These are phyloP conservation scores for Saccharomycopsis amapae DNA, from an alignment of 805 yeast species.

Conservation along the genomic window DNA sequence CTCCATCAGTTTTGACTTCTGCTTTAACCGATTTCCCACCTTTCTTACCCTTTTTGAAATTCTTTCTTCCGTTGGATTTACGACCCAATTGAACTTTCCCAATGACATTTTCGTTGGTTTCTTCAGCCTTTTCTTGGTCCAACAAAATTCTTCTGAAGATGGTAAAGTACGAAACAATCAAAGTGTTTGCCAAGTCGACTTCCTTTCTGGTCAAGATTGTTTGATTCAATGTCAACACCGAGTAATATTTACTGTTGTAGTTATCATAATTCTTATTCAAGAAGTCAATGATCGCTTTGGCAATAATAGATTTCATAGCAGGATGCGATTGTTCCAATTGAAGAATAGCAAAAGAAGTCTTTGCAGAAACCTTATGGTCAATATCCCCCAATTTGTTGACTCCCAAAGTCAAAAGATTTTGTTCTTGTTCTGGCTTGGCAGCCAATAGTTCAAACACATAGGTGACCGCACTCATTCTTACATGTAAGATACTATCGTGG, in stretches of 20 bases:
- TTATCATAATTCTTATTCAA: constrained; percentile 69
- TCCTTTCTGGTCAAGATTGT: constrained; percentile 79
- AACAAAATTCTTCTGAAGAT: constrained; percentile 77
- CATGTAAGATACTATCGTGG: constrained; percentile 89
- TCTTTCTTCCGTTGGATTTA: constrained; percentile 46
- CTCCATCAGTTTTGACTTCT: constrained; percentile 53
- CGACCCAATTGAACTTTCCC: constrained; percentile 23
- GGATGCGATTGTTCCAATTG: constrained; percentile 88
- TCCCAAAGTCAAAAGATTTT: constrained; percentile 77
- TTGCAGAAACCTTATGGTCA: constrained; percentile 85
- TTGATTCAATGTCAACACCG: constrained; percentile 84
- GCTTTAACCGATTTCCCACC: constrained; percentile 76
- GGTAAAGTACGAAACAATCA: constrained; percentile 79
- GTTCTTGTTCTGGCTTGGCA: constrained; percentile 94
- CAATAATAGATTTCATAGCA: constrained; percentile 81
- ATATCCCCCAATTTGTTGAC: constrained; percentile 92
- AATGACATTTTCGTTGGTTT: constrained; percentile 27
- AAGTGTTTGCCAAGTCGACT: constrained; percentile 69
- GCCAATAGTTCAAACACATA: constrained; percentile 76
- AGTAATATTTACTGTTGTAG: constrained; percentile 82
- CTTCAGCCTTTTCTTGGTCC: constrained; percentile 49
- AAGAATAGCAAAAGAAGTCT: constrained; percentile 73
- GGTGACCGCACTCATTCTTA: constrained; percentile 66
- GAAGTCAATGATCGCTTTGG: constrained; percentile 74
- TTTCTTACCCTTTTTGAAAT: constrained; percentile 76